phyloP scores from a whole-genome alignment of 805 yeast genomes.

The Kodamaea neixiangensis region DNA sequence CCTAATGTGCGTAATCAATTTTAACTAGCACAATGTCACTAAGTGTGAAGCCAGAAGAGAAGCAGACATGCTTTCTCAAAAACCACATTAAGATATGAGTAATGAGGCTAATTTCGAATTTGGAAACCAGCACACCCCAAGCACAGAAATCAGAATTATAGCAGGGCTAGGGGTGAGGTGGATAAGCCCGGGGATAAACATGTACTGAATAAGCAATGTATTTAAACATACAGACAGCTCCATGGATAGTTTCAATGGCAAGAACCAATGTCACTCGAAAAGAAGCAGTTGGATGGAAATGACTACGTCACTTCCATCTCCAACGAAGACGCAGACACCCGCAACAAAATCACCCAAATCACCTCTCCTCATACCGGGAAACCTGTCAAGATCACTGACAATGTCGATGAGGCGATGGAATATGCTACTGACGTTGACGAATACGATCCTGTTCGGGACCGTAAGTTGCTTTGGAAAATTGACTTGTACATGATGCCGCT shows the following conservation, averaged over 20 bases:
- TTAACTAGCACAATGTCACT: too few species aligned
- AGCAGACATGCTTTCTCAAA: too few species aligned
- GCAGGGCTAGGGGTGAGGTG: background rate
- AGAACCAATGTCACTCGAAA: background rate
- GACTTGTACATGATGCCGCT: slow-evolving; percentile 54
- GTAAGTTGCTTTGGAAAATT: slow-evolving; percentile 47
- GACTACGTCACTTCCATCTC: background rate
- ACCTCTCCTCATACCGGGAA: slow-evolving; percentile 19
- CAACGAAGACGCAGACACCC: slow-evolving; percentile 8
- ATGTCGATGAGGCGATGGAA: slow-evolving; percentile 50
- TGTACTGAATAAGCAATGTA: background rate
- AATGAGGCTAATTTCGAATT: background rate
- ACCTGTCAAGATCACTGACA: slow-evolving; percentile 31
- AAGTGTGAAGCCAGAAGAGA: too few species aligned
- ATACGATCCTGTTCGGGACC: slow-evolving; percentile 26
- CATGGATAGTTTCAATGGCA: background rate
- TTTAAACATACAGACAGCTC: background rate
- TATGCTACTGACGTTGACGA: slow-evolving; percentile 30
- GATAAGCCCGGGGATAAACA: background rate
- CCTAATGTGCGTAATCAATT: too few species aligned
- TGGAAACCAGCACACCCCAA: background rate
- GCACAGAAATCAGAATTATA: background rate
- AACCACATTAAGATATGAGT: background rate
- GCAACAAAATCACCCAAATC: slow-evolving; percentile 18
- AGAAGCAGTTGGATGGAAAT: background rate